A percentile compares a stretch with the other conserved stretches of the same genome.
Conservation (phyloP, 371 early-diverging fungal species). For the Zopfochytrium polystomum region DNA sequence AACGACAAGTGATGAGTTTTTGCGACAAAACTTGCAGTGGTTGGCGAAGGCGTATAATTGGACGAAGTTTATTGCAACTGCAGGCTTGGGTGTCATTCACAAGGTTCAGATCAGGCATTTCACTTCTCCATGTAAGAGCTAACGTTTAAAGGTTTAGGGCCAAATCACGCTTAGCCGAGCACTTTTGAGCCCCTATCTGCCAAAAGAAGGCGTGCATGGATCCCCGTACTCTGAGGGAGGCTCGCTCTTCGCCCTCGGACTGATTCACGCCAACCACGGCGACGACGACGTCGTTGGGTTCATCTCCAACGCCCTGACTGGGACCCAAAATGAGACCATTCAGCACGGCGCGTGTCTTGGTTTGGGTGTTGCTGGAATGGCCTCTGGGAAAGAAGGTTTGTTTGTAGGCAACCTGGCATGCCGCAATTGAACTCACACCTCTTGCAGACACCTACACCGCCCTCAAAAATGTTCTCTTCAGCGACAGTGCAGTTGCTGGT, state of each 20-base stretch:
- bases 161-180: slow-evolving; percentile 83
- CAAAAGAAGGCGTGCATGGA: slow-evolving; percentile 80
- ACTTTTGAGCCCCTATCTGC: slow-evolving; percentile 89
- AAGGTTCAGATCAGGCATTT: slow-evolving; percentile 54
- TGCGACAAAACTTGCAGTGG: slow-evolving; percentile 97
- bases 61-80: slow-evolving; percentile 98
- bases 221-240: slow-evolving; percentile 96
- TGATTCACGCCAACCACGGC: slow-evolving; percentile 94
- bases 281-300: slow-evolving; percentile 69
- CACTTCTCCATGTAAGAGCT: slow-evolving; percentile 9
- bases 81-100: slow-evolving; percentile 99
- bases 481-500: slow-evolving; percentile 93
- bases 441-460: slow-evolving; percentile 72
- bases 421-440: neutral
- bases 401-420: slow-evolving; percentile 6
- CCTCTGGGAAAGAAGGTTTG: slow-evolving; percentile 76
- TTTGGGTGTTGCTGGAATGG: slow-evolving; percentile 96
- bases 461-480: slow-evolving; percentile 81
- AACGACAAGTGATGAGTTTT: slow-evolving; percentile 97
- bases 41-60: slow-evolving; percentile 96
- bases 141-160: slow-evolving; percentile 50
- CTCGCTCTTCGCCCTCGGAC: slow-evolving; percentile 94
- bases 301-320: slow-evolving; percentile 75
- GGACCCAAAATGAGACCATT: slow-evolving; percentile 82
- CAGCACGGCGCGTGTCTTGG: slow-evolving; percentile 98